Evolutionary conservation across 2,329 filamentous ascomycete genomes (phyloP).

Genomic region (Nakataea oryzae): DNA sequence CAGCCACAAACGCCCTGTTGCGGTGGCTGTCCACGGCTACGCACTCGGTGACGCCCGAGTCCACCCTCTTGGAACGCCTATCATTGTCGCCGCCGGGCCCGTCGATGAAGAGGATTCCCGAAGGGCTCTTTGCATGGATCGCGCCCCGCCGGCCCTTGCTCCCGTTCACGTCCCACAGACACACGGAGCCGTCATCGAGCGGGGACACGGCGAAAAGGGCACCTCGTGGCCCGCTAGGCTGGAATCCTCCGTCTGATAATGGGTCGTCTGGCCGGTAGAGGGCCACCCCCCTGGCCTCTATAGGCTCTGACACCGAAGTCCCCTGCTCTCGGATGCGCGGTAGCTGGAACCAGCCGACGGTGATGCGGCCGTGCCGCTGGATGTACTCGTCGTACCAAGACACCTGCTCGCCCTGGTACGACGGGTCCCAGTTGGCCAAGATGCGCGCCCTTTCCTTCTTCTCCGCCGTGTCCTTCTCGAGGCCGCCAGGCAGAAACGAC

Average conservation of each 20-base stretch:
- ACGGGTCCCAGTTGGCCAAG: conserved; percentile 75
- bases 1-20: conserved; percentile 67
- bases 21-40: conserved; percentile 64
- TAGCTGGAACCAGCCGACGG: conserved; percentile 65
- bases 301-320: conserved; percentile 27
- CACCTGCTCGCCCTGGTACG: conserved; percentile 58
- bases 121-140: conserved; percentile 53
- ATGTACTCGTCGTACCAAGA: conserved; percentile 89
- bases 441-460: conserved; percentile 38
- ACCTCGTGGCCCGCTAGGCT: conserved; percentile 11
- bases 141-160: conserved; percentile 44
- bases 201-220: conserved; percentile 58
- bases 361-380: conserved; percentile 65
- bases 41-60: conserved; percentile 66
- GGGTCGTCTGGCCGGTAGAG: conserved; percentile 46
- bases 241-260: conserved; percentile 19
- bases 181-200: conserved; percentile 79
- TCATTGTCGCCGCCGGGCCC: conserved; percentile 32
- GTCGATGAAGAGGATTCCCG: conserved; percentile 56
- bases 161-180: conserved; percentile 68
- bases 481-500: too few relatives aligned
- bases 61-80: conserved; percentile 52
- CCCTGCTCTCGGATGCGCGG: conserved; percentile 34
- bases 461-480: background rate
- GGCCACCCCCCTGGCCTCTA: conserved; percentile 66